Conservation (phyloP, 2,329 filamentous ascomycete genomes). For the Penicillium sp. region DNA sequence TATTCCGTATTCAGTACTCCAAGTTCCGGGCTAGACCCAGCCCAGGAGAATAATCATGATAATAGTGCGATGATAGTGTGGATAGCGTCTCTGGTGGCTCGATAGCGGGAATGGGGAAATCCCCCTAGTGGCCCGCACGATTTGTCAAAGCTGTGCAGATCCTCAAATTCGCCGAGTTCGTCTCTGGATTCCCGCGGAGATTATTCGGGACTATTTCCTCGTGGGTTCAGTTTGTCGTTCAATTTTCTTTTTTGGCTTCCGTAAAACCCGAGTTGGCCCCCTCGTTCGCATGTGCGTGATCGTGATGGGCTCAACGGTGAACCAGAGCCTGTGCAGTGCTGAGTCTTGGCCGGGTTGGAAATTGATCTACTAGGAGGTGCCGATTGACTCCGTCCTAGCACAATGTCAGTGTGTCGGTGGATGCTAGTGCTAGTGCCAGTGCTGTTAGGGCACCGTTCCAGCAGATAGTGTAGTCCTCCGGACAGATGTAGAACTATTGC, state of each 20-base stretch:
- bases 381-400: no score
- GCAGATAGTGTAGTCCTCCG: no score
- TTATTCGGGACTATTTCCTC: constrained; percentile 18
- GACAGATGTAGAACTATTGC: no score
- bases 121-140: constrained; percentile 3
- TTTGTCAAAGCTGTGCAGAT: constrained; percentile 15
- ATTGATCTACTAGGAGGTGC: no score
- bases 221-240: constrained; percentile 7
- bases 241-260: neutral
- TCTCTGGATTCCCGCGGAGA: constrained; percentile 4
- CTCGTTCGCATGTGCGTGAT: constrained; percentile 11
- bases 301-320: constrained; percentile 4
- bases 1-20: neutral
- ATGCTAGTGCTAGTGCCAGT: no score
- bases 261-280: constrained; percentile 5
- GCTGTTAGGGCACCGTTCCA: no score
- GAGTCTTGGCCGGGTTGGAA: no score
- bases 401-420: no score
- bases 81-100: constrained; percentile 2
- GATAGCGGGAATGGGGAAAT: constrained; percentile 5
- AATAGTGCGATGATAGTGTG: constrained; percentile 1
- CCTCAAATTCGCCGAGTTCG: constrained; percentile 22
- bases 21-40: no score
- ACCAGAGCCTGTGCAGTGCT: neutral
- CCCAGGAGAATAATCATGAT: neutral